Evolutionary conservation across 306 rosid genomes (phyloP), one percentile per base, ranked within the genome.

Genomic region (Ammopiptanthus mongolicus): DNA sequence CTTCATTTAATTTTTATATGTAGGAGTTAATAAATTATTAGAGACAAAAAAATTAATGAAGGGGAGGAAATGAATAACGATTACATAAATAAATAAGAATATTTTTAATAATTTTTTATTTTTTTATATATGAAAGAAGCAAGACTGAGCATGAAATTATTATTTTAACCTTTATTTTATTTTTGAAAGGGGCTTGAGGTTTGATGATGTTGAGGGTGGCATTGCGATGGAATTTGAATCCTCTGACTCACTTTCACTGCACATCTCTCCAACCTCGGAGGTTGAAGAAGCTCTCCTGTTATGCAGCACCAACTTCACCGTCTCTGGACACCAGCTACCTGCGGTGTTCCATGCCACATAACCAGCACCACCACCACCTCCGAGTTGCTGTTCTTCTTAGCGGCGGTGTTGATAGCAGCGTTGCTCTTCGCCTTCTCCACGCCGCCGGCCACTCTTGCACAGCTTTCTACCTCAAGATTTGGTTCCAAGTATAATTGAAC

Each of bases 401-500:
- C 62, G 97, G 97, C 15, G 98, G 97, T 8, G 97, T 90, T 34
- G 97, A 95, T 62, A 95, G 97, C 86, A 91, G 97, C 74, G 96
- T 91, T 36, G 97, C 97, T 46, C 97, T 95, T 77, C 92, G 91
- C 14, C 86, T 95, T 5, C 97, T 90, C 52, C 96, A 88, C 25
- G 93, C 97, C 19, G 93, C 93, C 13, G 97, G 97, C 4, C 97
- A 95, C 74, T 86, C 90, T 34, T 95, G 98, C 82, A 86, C 91
- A 41, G 97, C 97, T 65, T 90, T 91, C 87, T 95, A 90, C 77
- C 97, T 91, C 76, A 91, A 90, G 78, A 95, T 95, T 44, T 91
- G 97, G 97, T 95, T 95, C 80, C 98, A 91, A 84, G 97, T 91
- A 78, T 5, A 76, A n/a, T n/a, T n/a, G n/a, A n/a, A n/a, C n/a